Evolutionary conservation across 768 basidiomycete genomes (phyloP).

Genomic region (Favolaschia claudopus): DNA sequence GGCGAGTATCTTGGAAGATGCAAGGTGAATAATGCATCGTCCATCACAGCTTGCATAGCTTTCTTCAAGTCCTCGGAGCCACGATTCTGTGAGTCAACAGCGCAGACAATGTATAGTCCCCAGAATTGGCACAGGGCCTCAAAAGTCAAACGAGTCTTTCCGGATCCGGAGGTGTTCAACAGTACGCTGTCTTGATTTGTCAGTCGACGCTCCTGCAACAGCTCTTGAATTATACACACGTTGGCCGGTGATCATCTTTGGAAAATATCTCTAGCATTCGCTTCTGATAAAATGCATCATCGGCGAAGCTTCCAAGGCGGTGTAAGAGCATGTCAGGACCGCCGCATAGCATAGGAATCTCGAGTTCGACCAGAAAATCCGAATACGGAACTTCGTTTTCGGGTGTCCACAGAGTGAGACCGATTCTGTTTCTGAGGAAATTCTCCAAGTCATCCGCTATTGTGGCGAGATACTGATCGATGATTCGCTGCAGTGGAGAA

Average conservation of each 20-base stretch:
- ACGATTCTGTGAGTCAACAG: not conserved
- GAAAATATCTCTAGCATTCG: not conserved
- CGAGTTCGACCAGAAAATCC: not conserved
- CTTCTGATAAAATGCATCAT: not conserved
- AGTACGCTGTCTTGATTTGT: not conserved
- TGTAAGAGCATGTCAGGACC: slow-evolving; percentile 7
- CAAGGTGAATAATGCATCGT: not conserved
- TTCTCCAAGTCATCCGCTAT: not conserved
- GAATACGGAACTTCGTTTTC: not conserved
- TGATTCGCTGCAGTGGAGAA: not conserved
- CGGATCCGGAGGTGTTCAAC: slow-evolving; percentile 6
- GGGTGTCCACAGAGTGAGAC: not conserved
- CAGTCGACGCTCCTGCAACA: not conserved
- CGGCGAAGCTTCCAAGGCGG: not conserved
- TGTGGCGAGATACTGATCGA: not conserved
- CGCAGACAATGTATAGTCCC: not conserved
- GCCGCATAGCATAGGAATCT: not conserved
- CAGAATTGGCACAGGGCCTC: not conserved
- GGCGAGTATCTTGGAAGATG: no score
- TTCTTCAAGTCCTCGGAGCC: slow-evolving; percentile 1
- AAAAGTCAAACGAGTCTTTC: not conserved
- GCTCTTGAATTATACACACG: not conserved
- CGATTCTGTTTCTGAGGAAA: not conserved
- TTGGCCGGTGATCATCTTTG: not conserved
- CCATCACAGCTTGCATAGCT: not conserved